A percentile compares a stretch with the other conserved stretches of the same genome.
phyloP scores from a whole-genome alignment of 768 basidiomycete species.

The Kwoniella dendrophila region DNA sequence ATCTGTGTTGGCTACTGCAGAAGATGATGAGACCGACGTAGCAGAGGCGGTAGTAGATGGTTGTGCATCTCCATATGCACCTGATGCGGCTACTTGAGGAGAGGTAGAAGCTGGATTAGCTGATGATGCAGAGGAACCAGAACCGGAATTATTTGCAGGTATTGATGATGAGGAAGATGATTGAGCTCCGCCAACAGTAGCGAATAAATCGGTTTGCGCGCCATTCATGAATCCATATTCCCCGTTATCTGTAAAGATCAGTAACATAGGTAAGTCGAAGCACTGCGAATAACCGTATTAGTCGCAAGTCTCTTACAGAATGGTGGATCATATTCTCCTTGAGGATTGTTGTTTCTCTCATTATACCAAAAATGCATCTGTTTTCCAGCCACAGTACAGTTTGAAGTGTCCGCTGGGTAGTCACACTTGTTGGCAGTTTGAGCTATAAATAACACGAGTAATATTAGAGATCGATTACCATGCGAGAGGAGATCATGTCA shows the following conservation, averaged over 20 bases:
- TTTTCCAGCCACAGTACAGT: conserved; percentile 53
- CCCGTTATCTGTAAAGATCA: conserved; percentile 42
- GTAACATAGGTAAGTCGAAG: background rate
- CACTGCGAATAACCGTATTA: conserved; percentile 8
- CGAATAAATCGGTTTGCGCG: conserved; percentile 54
- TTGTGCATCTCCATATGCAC: background rate
- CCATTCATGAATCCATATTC: conserved; percentile 54
- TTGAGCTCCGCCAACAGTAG: conserved; percentile 18
- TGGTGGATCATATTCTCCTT: conserved; percentile 50
- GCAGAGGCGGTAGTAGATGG: background rate
- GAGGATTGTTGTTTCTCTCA: conserved; percentile 46
- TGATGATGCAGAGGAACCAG: conserved; percentile 1
- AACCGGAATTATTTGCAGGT: background rate
- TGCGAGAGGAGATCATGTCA: background rate
- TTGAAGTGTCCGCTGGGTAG: conserved; percentile 44
- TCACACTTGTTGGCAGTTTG: conserved; percentile 52
- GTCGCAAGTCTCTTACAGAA: too few species aligned
- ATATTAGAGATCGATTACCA: background rate
- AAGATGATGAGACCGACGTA: background rate
- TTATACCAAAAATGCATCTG: conserved; percentile 53
- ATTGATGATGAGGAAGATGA: background rate
- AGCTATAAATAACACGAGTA: conserved; percentile 25
- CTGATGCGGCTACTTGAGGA: background rate
- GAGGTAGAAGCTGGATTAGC: background rate
- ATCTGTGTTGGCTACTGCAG: background rate